A percentile compares a stretch with the other conserved stretches of the same genome.
phyloP scores from a whole-genome alignment of 2,329 filamentous ascomycete genomes.

The Botryotinia globosa region DNA sequence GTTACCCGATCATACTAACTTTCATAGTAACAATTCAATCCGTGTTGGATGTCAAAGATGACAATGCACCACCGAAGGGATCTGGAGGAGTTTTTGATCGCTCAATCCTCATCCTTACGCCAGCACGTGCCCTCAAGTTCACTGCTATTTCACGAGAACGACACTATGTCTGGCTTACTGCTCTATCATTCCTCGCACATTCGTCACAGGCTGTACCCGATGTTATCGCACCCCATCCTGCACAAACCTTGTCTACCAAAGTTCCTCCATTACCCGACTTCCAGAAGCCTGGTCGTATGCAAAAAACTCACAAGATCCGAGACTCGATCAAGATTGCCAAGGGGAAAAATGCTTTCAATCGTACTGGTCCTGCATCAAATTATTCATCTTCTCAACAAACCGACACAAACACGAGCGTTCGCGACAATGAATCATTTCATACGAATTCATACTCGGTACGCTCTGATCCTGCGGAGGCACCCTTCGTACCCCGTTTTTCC shows the following conservation, averaged over 20 bases:
- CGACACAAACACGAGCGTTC: constrained; percentile 23
- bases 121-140: constrained; percentile 91
- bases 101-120: constrained; percentile 92
- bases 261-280: constrained; percentile 47
- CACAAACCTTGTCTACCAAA: constrained; percentile 45
- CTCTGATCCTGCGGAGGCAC: constrained; percentile 58
- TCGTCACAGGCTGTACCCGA: constrained; percentile 80
- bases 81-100: constrained; percentile 70
- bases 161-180: constrained; percentile 93
- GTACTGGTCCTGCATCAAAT: constrained; percentile 42
- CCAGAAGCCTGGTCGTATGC: constrained; percentile 40
- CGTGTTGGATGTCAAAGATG: constrained; percentile 93
- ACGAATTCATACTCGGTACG: constrained; percentile 25
- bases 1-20: constrained; percentile 35
- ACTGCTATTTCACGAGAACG: constrained; percentile 79
- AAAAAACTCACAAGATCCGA: constrained; percentile 56
- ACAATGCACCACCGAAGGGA: constrained; percentile 78
- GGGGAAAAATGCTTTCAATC: constrained; percentile 47
- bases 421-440: constrained; percentile 32
- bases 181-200: constrained; percentile 90
- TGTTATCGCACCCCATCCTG: constrained; percentile 56
- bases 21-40: constrained; percentile 84
- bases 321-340: constrained; percentile 91
- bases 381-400: constrained; percentile 31
- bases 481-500: constrained; percentile 67